Conservation (phyloP, 78 protist genomes). For the Ministeria vibrans region DNA sequence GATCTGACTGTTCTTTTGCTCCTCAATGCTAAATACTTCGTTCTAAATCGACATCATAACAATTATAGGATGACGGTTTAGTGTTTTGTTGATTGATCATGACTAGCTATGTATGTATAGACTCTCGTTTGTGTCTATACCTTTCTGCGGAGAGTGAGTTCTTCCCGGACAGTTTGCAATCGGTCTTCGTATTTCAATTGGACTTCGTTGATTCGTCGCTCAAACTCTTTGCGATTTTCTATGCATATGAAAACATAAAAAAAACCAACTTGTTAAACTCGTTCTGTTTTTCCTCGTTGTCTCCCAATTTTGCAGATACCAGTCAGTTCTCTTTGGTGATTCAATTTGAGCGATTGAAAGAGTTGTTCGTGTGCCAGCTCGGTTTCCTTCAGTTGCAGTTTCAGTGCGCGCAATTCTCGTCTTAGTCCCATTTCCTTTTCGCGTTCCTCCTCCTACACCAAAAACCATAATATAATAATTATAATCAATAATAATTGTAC, state of each 20-base stretch:
- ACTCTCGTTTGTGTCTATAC: no score
- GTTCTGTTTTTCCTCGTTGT: background rate
- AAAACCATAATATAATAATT: no score
- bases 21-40: conserved; percentile 66
- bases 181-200: conserved; percentile 47
- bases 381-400: conserved; percentile 42
- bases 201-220: conserved; percentile 44
- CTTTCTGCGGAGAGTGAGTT: conserved; percentile 51
- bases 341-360: background rate
- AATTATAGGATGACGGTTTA: no score
- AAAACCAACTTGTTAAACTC: background rate
- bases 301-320: background rate
- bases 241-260: background rate
- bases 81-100: no score
- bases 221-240: conserved; percentile 10
- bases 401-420: conserved; percentile 7
- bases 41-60: no score
- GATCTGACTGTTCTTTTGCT: conserved; percentile 67
- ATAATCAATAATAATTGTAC: no score
- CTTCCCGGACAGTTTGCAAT: conserved; percentile 47
- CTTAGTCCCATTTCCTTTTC: conserved; percentile 1
- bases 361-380: conserved; percentile 51
- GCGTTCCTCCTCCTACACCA: conserved; percentile 31
- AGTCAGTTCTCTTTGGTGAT: background rate
- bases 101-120: no score